Conservation (phyloP, 208 protist species). For the Angomonas ambiguus region DNA sequence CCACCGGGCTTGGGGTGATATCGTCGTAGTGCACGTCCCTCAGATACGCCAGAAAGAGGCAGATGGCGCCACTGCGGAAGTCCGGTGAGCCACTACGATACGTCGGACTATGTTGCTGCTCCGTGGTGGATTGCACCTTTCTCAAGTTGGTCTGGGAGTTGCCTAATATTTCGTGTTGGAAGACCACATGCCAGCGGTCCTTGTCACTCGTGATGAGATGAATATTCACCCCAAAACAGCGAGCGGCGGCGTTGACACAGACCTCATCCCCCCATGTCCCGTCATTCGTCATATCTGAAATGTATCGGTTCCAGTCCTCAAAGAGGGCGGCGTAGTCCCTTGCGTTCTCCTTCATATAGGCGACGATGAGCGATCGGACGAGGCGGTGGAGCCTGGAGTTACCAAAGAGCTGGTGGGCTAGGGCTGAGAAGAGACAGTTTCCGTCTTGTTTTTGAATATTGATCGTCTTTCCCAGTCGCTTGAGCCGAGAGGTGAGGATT, state of each 20-base stretch:
- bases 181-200: slow-evolving; percentile 74
- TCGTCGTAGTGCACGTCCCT: slow-evolving; percentile 82
- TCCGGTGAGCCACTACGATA: background rate
- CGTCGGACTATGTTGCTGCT: background rate
- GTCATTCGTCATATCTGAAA: slow-evolving; percentile 43
- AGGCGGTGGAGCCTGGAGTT: slow-evolving; percentile 42
- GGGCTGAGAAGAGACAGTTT: slow-evolving; percentile 76
- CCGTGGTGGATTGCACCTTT: background rate
- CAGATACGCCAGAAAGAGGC: slow-evolving; percentile 74
- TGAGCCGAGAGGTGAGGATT: slow-evolving; percentile 42
- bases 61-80: slow-evolving; percentile 12
- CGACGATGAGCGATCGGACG: slow-evolving; percentile 54
- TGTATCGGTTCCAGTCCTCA: slow-evolving; percentile 50
- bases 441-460: slow-evolving; percentile 63
- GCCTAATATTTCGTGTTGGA: slow-evolving; percentile 60
- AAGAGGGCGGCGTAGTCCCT: slow-evolving; percentile 71
- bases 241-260: slow-evolving; percentile 77
- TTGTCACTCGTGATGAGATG: slow-evolving; percentile 80
- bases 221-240: slow-evolving; percentile 80
- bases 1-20: slow-evolving; percentile 34
- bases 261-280: slow-evolving; percentile 83
- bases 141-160: slow-evolving; percentile 21
- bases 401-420: slow-evolving; percentile 77
- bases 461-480: slow-evolving; percentile 25
- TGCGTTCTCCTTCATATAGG: slow-evolving; percentile 58